Evolutionary conservation across 1,284 basidiomycete species (phyloP), one percentile per base, ranked within the genome.

Genomic region (Melampsora larici-populina): DNA sequence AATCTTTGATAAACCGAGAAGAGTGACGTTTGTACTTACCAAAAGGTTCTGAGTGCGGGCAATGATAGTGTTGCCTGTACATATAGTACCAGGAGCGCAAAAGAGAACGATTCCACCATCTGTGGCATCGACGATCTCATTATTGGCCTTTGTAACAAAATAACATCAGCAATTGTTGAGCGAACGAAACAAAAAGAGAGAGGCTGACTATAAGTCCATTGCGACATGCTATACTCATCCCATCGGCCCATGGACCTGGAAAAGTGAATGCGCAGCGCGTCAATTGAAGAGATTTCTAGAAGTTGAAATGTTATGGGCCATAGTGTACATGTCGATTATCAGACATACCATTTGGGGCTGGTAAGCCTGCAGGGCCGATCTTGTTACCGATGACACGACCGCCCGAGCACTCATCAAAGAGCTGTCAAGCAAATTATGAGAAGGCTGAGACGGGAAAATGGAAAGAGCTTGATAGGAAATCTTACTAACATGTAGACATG

Each of bases 51-150:
- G 75, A 21, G 60, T 78, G 24, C 68, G 43, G 60, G 75, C 75
- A 46, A 78, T 78, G 40, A 78, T 78, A 26, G 75, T 78, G 40
- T 78, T 78, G 24, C 75, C 75, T 17, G 64, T 70, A 46, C 68
- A 70, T 48, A 70, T 51, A 49, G 75, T 78, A 15, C 75, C 75
- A 6, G 75, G 55, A 21, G 75, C 75, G 31, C 75, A 78, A 78
- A 78, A 78, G 36, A 78, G 62, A 33, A 78, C 75, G 68, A 78
- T 78, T 1, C 55, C 75, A 13, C 75, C 75, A 65, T 78, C 75
- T 18, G 75, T 78, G 5, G 75, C 75, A 70, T 78, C 75, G 17
- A 70, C 62, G 62, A 78, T 78, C 60, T 78, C 75, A n/a, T 78
- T 78, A 26, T 70, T 78, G 31, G 75, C 75, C 75, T 78, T 40